Conservation (phyloP, 164 flowering plant genomes). For the Brasenia schreberi region DNA sequence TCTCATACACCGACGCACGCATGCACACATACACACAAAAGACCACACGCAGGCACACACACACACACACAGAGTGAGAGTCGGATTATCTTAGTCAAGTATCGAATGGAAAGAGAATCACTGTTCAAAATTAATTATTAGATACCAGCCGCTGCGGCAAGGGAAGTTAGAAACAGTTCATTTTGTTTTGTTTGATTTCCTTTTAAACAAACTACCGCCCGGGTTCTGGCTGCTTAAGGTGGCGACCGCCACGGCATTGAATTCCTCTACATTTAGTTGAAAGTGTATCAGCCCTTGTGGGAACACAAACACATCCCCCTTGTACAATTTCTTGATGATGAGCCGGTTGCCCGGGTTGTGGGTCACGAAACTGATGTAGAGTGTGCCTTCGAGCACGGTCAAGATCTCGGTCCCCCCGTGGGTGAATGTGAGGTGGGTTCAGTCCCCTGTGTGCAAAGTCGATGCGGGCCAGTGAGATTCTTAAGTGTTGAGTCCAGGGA, state of each 20-base stretch:
- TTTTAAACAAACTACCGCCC: background rate
- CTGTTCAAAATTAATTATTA: too few relatives aligned
- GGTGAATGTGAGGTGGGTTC: constrained; percentile 5
- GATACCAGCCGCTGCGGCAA: too few relatives aligned
- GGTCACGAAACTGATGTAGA: constrained; percentile 6
- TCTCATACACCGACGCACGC: too few relatives aligned
- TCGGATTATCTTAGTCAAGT: too few relatives aligned
- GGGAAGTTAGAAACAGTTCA: too few relatives aligned
- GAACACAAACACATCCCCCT: constrained; percentile 8
- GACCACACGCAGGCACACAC: too few relatives aligned
- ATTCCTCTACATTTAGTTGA: constrained; percentile 1
- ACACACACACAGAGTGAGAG: too few relatives aligned
- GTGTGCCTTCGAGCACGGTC: constrained; percentile 4
- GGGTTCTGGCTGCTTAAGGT: constrained; percentile 7
- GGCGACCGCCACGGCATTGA: constrained; percentile 1
- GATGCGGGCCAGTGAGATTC: constrained; percentile 5
- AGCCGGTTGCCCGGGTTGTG: constrained; percentile 5
- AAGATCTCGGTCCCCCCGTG: constrained; percentile 6
- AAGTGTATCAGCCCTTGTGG: constrained; percentile 8
- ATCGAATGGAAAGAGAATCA: too few relatives aligned
- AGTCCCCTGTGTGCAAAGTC: background rate
- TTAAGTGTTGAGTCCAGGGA: constrained; percentile 5
- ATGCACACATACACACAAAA: too few relatives aligned
- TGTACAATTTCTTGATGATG: constrained; percentile 1
- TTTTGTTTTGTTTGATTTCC: too few relatives aligned